phyloP scores from a whole-genome alignment of 148 eudicot species.

The Polygonum maritimum region DNA sequence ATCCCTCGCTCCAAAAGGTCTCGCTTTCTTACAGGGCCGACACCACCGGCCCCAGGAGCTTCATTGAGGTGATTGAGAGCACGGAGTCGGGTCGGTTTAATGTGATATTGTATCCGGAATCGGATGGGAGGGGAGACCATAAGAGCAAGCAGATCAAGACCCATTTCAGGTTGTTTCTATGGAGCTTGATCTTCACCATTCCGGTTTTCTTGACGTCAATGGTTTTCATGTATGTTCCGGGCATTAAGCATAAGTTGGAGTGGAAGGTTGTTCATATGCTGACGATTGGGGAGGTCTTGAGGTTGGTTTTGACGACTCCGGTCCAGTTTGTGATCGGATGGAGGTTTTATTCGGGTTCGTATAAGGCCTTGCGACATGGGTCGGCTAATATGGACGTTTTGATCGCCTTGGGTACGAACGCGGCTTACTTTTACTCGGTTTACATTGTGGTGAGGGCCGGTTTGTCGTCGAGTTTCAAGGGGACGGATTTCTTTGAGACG shows the following conservation, averaged over 20 bases:
- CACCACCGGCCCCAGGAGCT: slow-evolving; percentile 68
- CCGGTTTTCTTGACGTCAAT: slow-evolving; percentile 82
- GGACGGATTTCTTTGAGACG: slow-evolving; percentile 91
- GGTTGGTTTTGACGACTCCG: slow-evolving; percentile 78
- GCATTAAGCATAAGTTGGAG: slow-evolving; percentile 49
- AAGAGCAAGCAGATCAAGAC: slow-evolving; percentile 49
- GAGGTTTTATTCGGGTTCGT: slow-evolving; percentile 72
- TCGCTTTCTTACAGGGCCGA: slow-evolving; percentile 69
- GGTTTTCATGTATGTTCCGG: slow-evolving; percentile 90
- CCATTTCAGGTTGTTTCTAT: slow-evolving; percentile 50
- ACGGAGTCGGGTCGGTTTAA: slow-evolving; percentile 45
- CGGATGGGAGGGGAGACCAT: slow-evolving; percentile 44
- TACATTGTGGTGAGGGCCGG: slow-evolving; percentile 76
- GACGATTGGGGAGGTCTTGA: slow-evolving; percentile 50
- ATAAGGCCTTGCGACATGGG: slow-evolving; percentile 64
- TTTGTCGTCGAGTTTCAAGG: slow-evolving; percentile 45
- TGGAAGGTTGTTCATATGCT: slow-evolving; percentile 66
- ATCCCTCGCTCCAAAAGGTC: slow-evolving; percentile 36
- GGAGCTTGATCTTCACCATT: slow-evolving; percentile 80
- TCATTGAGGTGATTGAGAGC: slow-evolving; percentile 64
- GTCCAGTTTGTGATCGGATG: slow-evolving; percentile 88
- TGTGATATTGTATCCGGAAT: slow-evolving; percentile 65
- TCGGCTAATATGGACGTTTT: slow-evolving; percentile 98
- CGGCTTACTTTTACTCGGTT: slow-evolving; percentile 88
- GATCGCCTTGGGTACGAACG: slow-evolving; percentile 88